These are phyloP conservation scores for Boletus mariae DNA, from an alignment of 1,284 basidiomycete species.

Conservation along the genomic window DNA sequence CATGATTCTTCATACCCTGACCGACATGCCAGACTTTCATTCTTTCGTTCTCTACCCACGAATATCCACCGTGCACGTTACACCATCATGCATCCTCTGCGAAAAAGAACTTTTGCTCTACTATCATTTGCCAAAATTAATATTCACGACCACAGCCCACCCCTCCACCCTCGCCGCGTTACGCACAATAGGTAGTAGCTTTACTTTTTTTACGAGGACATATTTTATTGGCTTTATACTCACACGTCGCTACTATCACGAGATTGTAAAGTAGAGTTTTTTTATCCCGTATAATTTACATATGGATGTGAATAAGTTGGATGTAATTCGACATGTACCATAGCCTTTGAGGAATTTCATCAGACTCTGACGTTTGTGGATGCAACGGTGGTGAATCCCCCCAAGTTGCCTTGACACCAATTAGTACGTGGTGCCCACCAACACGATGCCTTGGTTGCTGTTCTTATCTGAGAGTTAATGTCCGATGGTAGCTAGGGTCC, in stretches of 20 bases:
- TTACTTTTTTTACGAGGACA: constrained; percentile 18
- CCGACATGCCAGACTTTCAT: not conserved
- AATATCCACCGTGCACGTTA: constrained; percentile 1
- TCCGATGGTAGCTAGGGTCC: not conserved
- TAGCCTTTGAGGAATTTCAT: not conserved
- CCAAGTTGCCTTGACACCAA: not conserved
- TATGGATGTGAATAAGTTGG: constrained; percentile 4
- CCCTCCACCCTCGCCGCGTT: constrained; percentile 12
- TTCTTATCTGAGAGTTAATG: not conserved
- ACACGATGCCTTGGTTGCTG: not conserved
- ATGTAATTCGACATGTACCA: not conserved
- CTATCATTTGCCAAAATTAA: constrained; percentile 8
- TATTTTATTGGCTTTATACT: constrained; percentile 30
- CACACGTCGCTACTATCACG: constrained; percentile 17
- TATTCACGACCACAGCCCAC: constrained; percentile 2
- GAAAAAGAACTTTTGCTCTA: constrained; percentile 8
- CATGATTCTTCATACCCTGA: constrained; percentile 6
- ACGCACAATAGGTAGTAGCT: constrained; percentile 18
- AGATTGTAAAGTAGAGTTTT: constrained; percentile 17
- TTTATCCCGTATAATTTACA: constrained; percentile 9
- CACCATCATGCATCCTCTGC: constrained; percentile 5
- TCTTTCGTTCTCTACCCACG: not conserved
- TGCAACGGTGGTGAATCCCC: not conserved
- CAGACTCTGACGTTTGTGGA: not conserved
- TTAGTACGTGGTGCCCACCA: not conserved